Evolutionary conservation across 768 basidiomycete species (phyloP), one percentile per base, ranked within the genome.

Genomic region (Lentinula sp.): DNA sequence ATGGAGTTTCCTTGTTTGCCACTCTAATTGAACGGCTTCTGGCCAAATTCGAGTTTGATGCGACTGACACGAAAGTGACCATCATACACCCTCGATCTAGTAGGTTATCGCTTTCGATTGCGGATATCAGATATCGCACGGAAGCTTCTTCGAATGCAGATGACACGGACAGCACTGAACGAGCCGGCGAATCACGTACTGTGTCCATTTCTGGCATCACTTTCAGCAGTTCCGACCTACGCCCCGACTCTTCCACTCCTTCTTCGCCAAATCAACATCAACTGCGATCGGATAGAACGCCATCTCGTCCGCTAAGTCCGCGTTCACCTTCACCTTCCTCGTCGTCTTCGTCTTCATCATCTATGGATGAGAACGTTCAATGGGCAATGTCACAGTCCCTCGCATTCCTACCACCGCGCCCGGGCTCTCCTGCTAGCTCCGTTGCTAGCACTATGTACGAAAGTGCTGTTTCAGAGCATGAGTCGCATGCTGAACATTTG

Each of bases 1-100:
- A 81, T 32, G 93, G 91, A 16, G 85, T 93, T 28, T 91, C 91
- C 15, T 75, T 95, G 53, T 88, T 95, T 70, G 86, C 93, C 32
- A 82, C 83, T 51, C 80, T 95, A 59, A 85, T 94, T 51, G 92
- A 94, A 68, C 80, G 85, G 32, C 75, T 95, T 11, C 82, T 95
- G 32, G 81, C 89, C 15, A 82, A 87, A 63, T 90, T 95, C 68
- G 85, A 89, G 62, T 89, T 92, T 67, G 85, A 88, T 65, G 88
- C 85, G 13, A 68, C 78, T 31, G 85, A 92, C 68, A 83, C 85
- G 40, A 83, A 76, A 67, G 75, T 94, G 60, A 87, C 87, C 1
- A 63, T 94, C 39, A 74, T 91, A n/a, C 81, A 88, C 68, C 84
- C 85, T 3, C 80, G 76, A 40, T 81, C 81, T 50, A 79, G 87